A percentile compares a stretch with the other conserved stretches of the same genome.
Conservation (phyloP, 257 asterid genomes). For the Solanum microdontum region DNA sequence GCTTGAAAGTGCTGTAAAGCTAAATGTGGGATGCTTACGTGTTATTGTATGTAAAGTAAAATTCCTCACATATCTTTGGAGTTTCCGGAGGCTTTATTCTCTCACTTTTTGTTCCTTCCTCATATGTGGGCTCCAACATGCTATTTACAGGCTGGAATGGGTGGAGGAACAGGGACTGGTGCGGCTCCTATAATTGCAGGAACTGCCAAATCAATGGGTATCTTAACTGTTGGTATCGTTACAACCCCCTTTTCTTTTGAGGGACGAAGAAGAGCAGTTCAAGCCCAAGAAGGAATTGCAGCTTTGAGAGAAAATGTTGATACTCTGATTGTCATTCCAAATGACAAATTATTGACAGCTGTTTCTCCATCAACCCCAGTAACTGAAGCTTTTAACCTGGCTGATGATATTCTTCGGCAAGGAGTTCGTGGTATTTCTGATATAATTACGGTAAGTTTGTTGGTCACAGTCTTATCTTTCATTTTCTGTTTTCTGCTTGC, state of each 20-base stretch:
- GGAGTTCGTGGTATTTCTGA: conserved; percentile 98
- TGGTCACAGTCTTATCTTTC: background rate
- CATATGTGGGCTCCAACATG: background rate
- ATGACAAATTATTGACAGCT: conserved; percentile 77
- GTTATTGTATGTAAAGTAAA: background rate
- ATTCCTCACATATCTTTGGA: background rate
- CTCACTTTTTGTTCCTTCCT: background rate
- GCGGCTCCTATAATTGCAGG: conserved; percentile 96
- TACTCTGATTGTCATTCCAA: conserved; percentile 90
- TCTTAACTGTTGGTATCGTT: conserved; percentile 88
- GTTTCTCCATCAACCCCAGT: conserved; percentile 95
- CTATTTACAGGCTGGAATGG: conserved; percentile 85
- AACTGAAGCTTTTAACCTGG: conserved; percentile 92
- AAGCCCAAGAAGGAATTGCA: conserved; percentile 98
- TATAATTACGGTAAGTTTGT: conserved; percentile 64
- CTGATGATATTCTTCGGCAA: conserved; percentile 95
- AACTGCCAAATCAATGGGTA: conserved; percentile 82
- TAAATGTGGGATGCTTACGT: background rate
- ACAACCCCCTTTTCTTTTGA: conserved; percentile 94
- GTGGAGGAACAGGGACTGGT: conserved; percentile 98
- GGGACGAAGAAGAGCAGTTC: conserved; percentile 93
- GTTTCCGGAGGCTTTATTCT: background rate
- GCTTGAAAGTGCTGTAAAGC: background rate
- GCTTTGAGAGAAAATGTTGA: conserved; percentile 87
- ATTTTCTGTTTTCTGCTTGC: background rate